These are phyloP conservation scores for Lactifluus pinguis DNA, from an alignment of 768 basidiomycete genomes.

Conservation along the genomic window DNA sequence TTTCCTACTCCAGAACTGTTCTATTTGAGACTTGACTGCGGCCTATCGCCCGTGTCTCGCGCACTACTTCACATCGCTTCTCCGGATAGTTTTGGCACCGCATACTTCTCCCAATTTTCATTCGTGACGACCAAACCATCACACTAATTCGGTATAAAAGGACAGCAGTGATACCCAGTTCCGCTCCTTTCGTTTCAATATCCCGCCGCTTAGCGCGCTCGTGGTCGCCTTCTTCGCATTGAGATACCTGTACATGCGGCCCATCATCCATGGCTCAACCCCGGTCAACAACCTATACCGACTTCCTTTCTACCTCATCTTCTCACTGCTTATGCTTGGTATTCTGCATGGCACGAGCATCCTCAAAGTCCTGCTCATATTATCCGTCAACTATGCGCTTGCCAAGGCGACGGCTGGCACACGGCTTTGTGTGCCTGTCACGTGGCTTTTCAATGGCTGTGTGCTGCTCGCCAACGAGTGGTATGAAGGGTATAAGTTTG, in stretches of 20 bases:
- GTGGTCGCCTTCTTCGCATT: slow-evolving; percentile 44
- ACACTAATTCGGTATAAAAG: slow-evolving; percentile 32
- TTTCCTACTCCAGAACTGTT: background rate
- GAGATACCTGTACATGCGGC: slow-evolving; percentile 41
- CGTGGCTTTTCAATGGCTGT: slow-evolving; percentile 71
- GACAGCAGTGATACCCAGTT: slow-evolving; percentile 93
- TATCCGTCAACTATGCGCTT: slow-evolving; percentile 61
- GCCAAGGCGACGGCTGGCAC: slow-evolving; percentile 38
- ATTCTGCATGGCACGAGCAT: slow-evolving; percentile 75
- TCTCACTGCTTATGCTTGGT: slow-evolving; percentile 55
- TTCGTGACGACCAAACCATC: background rate
- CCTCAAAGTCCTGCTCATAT: slow-evolving; percentile 67
- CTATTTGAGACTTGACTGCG: background rate
- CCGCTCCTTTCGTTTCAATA: slow-evolving; percentile 73
- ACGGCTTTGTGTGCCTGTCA: slow-evolving; percentile 40
- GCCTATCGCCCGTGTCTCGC: background rate
- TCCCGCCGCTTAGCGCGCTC: slow-evolving; percentile 52
- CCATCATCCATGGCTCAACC: slow-evolving; percentile 20
- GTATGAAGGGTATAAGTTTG: slow-evolving; percentile 65
- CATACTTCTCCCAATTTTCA: background rate
- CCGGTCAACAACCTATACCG: slow-evolving; percentile 29
- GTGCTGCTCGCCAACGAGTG: slow-evolving; percentile 73
- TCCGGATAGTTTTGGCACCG: background rate
- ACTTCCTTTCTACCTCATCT: slow-evolving; percentile 50
- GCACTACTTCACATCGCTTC: background rate